phyloP scores from a whole-genome alignment of 139 green algal genomes.

The Chlorella sorokiniana region DNA sequence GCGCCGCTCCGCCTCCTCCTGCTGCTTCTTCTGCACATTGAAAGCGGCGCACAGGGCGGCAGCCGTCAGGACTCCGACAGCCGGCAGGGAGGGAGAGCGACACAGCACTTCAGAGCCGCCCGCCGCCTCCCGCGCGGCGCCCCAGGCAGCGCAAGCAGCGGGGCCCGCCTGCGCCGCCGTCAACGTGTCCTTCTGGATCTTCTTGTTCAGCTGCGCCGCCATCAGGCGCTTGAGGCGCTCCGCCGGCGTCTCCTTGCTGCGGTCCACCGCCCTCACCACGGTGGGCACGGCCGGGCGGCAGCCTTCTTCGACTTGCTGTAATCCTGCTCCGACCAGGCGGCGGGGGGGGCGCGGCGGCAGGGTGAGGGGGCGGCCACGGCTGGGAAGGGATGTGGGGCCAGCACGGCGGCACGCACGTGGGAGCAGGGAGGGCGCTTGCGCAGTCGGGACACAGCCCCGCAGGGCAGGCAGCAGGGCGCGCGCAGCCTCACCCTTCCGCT shows the following conservation, averaged over 20 bases:
- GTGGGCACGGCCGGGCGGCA: neutral
- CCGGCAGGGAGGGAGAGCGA: neutral
- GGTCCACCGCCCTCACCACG: conserved; percentile 12
- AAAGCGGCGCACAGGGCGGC: neutral
- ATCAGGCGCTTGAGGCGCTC: conserved; percentile 83
- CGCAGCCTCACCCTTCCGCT: conserved; percentile 20
- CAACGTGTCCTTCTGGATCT: conserved; percentile 67
- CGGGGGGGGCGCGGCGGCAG: neutral
- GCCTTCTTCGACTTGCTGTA: conserved; percentile 1
- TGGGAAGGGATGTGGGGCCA: no score
- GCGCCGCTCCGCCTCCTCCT: conserved; percentile 1
- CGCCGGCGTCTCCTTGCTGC: conserved; percentile 69
- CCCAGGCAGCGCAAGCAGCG: no score
- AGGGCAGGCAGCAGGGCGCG: neutral
- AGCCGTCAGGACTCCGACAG: neutral
- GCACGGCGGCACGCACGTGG: no score
- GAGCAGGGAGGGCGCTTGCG: no score
- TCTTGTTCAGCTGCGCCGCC: conserved; percentile 81
- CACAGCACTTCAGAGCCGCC: neutral
- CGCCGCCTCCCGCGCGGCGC: no score
- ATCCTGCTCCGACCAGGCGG: neutral
- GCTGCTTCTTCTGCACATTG: conserved; percentile 30
- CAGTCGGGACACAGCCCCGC: no score
- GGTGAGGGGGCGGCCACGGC: no score
- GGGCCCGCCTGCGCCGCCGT: conserved; percentile 56